Evolutionary conservation across 116 monocot species (phyloP), one percentile per base, ranked within the genome.

Genomic region (Posidonia oceanica): DNA sequence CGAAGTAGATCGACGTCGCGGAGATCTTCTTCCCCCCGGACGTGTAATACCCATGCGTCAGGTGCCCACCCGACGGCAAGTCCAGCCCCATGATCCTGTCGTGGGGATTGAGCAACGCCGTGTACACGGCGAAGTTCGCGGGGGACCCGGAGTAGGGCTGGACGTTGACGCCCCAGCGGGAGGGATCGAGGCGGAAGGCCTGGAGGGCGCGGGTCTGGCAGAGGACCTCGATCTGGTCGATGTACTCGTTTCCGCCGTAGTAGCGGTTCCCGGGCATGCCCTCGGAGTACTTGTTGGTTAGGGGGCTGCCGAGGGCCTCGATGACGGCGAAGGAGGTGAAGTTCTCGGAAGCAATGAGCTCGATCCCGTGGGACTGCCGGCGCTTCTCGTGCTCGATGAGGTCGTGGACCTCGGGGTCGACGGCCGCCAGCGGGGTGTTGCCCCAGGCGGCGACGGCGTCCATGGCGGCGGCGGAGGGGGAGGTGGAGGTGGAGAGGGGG

Each of bases 81-180:
- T 96, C 96, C 14, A 96, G 81, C 37, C 96, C 96, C 96, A 94
- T 94, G 75, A 94, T 94, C 55, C 94, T 77, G 54, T 94, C 94
- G 73, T 94, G 94, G 29, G 94, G 94, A 68, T 82, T 81, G 74
- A 94, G 79, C 16, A 94, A 55, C 54, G 86, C 91, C 14, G 91
- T 94, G 77, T 94, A 90, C 52, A 88, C 94, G 36, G 88, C 94
- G 79, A 94, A 94, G 71, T 94, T 91, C 20, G 94, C 94, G 3
- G 94, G 91, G 71, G 82, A 82, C 48, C 91, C 94, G 71, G 84
- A 89, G 75, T 93, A 88, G 75, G 93, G 89, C 79, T 88, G 86
- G 57, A 89, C 89, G 29, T 89, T 89, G 72, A 89, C 89, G 22
- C 86, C 83, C 89, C 85, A 89, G 36, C 54, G 38, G 8, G 83